Conservation (phyloP, 164 flowering plant genomes). For the Piper betle region DNA sequence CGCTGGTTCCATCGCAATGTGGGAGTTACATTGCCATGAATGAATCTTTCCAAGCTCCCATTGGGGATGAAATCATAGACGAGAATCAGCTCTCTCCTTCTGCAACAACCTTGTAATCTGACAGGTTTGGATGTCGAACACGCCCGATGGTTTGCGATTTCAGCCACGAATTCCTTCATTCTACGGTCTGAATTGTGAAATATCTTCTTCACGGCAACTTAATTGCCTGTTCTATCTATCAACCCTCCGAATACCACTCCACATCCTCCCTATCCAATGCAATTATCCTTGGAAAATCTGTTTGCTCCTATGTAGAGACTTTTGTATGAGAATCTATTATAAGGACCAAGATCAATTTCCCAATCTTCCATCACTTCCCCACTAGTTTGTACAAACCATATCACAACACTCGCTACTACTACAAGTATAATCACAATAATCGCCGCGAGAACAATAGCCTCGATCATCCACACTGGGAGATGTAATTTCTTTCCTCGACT, state of each 20-base stretch:
- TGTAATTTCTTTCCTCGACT: too few relatives aligned
- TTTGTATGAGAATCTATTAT: slow-evolving; percentile 24
- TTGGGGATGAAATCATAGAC: slow-evolving; percentile 61
- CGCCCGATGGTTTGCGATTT: slow-evolving; percentile 41
- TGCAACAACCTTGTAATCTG: slow-evolving; percentile 17
- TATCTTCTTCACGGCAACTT: slow-evolving; percentile 54
- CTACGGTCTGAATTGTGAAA: slow-evolving; percentile 53
- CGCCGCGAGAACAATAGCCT: too few relatives aligned
- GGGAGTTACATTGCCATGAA: slow-evolving; percentile 31
- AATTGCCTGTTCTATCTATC: too few relatives aligned
- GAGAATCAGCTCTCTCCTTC: slow-evolving; percentile 20
- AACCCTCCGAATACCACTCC: slow-evolving; percentile 50
- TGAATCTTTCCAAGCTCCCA: slow-evolving; percentile 45
- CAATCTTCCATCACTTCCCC: too few relatives aligned
- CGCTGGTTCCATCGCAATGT: slow-evolving; percentile 40
- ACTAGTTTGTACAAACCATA: too few relatives aligned
- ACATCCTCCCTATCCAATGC: slow-evolving; percentile 48
- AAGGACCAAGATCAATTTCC: slow-evolving; percentile 2
- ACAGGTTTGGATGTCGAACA: slow-evolving; percentile 48
- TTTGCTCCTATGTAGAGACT: slow-evolving; percentile 43
- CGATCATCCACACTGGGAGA: too few relatives aligned
- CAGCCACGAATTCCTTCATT: slow-evolving; percentile 30
- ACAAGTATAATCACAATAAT: too few relatives aligned
- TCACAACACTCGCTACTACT: too few relatives aligned
- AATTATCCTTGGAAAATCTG: slow-evolving; percentile 29